phyloP scores from a whole-genome alignment of 345 rosid species.

The Rhizophora apiculata region DNA sequence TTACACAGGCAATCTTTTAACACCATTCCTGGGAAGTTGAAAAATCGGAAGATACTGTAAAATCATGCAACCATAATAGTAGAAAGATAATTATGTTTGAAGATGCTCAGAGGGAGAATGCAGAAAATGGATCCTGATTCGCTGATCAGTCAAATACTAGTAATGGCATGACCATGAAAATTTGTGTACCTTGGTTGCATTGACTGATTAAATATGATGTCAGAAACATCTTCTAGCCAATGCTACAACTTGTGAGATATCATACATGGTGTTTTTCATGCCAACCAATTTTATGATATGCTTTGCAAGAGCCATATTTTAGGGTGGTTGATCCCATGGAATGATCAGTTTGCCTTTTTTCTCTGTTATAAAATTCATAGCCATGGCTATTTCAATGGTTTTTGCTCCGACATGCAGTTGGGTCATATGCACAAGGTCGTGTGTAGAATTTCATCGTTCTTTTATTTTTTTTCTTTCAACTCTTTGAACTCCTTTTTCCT shows the following conservation, averaged over 20 bases:
- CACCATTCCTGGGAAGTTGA: not conserved
- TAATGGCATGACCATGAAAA: not conserved
- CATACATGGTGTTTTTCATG: not conserved
- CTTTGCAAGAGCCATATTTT: not conserved
- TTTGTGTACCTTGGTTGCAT: not conserved
- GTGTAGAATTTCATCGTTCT: slow-evolving; percentile 1
- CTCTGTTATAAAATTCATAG: not conserved
- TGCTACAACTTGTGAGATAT: not conserved
- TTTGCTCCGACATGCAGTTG: not conserved
- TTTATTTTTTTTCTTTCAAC: not conserved
- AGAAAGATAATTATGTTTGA: no score
- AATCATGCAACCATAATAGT: not conserved
- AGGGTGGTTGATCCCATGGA: not conserved
- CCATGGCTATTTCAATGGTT: not conserved
- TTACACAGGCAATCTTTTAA: not conserved
- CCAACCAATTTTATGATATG: not conserved
- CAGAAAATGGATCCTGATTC: no score
- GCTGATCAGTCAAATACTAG: no score
- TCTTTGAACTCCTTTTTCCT: no score
- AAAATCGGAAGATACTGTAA: not conserved
- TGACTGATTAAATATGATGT: not conserved
- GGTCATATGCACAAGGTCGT: not conserved
- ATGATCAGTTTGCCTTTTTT: not conserved
- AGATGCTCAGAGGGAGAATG: no score
- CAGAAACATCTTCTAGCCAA: not conserved